Percentiles rank a stretch among this genome's conserved stretches.
Conservation (phyloP, 441 rosid species). For the Aquilaria agallochum region DNA sequence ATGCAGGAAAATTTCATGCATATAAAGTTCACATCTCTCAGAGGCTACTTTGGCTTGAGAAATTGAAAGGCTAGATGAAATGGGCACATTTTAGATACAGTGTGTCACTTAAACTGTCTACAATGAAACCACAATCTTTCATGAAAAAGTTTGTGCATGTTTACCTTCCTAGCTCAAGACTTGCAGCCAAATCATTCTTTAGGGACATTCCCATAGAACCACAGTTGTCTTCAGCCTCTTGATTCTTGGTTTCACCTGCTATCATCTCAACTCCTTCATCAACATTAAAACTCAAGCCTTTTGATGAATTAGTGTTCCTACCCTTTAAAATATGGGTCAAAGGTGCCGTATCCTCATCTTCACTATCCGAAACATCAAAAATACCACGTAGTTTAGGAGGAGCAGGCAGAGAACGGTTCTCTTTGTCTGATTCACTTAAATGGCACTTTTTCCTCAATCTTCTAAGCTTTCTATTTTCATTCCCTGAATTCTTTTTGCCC, state of each 20-base stretch:
- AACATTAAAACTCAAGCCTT: conserved; percentile 16
- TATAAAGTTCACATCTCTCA: too few relatives aligned
- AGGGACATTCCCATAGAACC: background rate
- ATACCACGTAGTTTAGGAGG: conserved; percentile 14
- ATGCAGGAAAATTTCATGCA: too few relatives aligned
- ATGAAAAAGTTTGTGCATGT: too few relatives aligned
- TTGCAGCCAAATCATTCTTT: conserved; percentile 8
- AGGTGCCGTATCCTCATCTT: conserved; percentile 23
- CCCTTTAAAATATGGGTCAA: conserved; percentile 14
- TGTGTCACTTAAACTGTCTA: too few relatives aligned
- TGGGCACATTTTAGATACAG: too few relatives aligned
- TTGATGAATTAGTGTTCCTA: conserved; percentile 22
- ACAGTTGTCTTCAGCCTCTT: conserved; percentile 13
- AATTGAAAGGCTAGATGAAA: too few relatives aligned
- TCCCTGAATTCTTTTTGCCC: conserved; percentile 19
- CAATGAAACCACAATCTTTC: too few relatives aligned
- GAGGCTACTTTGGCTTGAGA: too few relatives aligned
- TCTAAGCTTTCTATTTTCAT: conserved; percentile 24
- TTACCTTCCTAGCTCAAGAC: conserved; percentile 30
- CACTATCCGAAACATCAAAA: conserved; percentile 17
- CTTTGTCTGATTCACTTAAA: conserved; percentile 41
- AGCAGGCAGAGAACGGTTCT: conserved; percentile 17
- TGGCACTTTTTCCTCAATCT: conserved; percentile 48
- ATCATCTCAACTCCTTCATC: conserved; percentile 10
- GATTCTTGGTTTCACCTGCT: conserved; percentile 13